phyloP scores from a whole-genome alignment of 371 early-diverging fungal species.

The Rhizopus arrhizus region DNA sequence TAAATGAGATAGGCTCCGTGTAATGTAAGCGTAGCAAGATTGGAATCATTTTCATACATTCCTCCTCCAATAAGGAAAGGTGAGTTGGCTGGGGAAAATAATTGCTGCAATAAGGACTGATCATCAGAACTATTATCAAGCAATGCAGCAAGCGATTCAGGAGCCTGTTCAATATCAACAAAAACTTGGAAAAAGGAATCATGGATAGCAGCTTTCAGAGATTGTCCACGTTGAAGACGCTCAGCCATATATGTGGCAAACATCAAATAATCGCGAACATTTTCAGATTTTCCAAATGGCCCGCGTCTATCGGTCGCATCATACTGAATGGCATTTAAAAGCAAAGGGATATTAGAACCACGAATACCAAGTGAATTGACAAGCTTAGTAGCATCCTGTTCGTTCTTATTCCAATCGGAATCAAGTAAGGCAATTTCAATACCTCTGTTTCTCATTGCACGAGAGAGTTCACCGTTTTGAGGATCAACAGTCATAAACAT shows the following conservation, averaged over 20 bases:
- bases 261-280: conserved; percentile 58
- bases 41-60: conserved; percentile 58
- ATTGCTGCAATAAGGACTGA: conserved; percentile 24
- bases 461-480: conserved; percentile 87
- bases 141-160: conserved; percentile 23
- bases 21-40: conserved; percentile 57
- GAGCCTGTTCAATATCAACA: conserved; percentile 37
- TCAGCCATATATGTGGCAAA: conserved; percentile 65
- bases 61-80: conserved; percentile 63
- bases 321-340: conserved; percentile 39
- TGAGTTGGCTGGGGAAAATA: conserved; percentile 53
- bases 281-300: conserved; percentile 47
- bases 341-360: conserved; percentile 40
- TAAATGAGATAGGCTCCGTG: conserved; percentile 65
- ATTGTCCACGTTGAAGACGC: conserved; percentile 69
- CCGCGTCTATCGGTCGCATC: conserved; percentile 37
- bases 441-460: conserved; percentile 97
- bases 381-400: conserved; percentile 50
- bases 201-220: conserved; percentile 49
- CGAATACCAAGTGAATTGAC: conserved; percentile 60
- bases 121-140: conserved; percentile 17
- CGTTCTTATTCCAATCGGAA: conserved; percentile 45
- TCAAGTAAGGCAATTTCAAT: conserved; percentile 83
- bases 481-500: conserved; percentile 99
- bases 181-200: conserved; percentile 64